These are phyloP conservation scores for Leishmania braziliensis DNA, from an alignment of 208 protist species.

Conservation along the genomic window DNA sequence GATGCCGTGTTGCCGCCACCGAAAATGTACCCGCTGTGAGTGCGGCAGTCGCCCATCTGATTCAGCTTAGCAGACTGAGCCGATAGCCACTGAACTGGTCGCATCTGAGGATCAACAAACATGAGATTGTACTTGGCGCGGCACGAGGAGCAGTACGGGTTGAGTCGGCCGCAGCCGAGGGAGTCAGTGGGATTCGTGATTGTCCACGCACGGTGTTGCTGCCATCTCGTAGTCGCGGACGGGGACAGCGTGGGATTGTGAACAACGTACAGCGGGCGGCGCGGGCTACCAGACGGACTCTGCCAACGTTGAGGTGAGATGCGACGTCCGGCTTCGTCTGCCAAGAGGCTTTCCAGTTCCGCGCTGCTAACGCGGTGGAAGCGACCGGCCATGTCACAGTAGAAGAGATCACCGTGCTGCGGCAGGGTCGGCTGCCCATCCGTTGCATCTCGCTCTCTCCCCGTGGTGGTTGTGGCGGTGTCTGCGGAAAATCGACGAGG, in stretches of 20 bases:
- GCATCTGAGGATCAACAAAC: constrained; percentile 69
- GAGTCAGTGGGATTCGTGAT: constrained; percentile 37
- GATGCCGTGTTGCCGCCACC: constrained; percentile 11
- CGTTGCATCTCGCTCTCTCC: not conserved
- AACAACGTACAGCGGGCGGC: constrained; percentile 26
- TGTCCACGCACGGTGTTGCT: constrained; percentile 20
- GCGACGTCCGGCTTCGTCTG: not conserved
- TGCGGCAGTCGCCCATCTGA: constrained; percentile 40
- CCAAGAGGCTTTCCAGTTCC: constrained; percentile 14
- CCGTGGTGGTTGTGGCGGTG: not conserved
- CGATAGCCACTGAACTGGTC: constrained; percentile 49
- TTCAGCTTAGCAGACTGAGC: constrained; percentile 31
- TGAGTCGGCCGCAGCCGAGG: constrained; percentile 70
- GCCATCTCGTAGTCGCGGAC: not conserved
- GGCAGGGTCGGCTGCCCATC: not conserved
- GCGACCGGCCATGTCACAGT: constrained; percentile 13
- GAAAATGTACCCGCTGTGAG: constrained; percentile 50
- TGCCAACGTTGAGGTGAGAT: not conserved
- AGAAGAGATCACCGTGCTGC: constrained; percentile 30
- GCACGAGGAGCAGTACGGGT: constrained; percentile 85
- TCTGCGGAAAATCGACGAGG: not conserved
- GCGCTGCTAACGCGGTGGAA: constrained; percentile 20
- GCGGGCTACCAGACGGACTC: not conserved
- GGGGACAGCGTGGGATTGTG: constrained; percentile 10
- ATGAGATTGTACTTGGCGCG: constrained; percentile 73